Evolutionary conservation across 2,329 filamentous ascomycete genomes (phyloP), one percentile per base, ranked within the genome.

Genomic region (Cytospora chrysosperma): DNA sequence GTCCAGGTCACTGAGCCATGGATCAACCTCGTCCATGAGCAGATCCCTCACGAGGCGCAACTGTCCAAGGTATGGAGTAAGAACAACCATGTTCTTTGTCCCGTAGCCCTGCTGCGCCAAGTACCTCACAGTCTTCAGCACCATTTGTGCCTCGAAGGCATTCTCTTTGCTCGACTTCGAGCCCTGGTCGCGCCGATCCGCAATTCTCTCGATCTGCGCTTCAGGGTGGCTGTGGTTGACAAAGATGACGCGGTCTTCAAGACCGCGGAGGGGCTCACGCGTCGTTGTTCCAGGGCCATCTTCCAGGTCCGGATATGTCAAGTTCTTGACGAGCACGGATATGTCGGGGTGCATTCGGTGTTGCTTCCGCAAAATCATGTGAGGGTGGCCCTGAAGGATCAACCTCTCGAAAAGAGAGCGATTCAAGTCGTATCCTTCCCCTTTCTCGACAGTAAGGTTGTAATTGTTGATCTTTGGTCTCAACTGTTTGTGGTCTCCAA

Each of bases 61-160:
- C 67, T 92, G 89, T 0, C 88, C 89, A 0, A 92, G 77, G 68
- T 93, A 93, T 0, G 90, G 90, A 0, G 88, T 91, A 1, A 93
- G 72, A 0, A 93, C 77, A 0, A 91, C 89, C 13, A 92, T 77
- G 2, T 89, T 76, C 4, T 85, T 78, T 0, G 86, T 86, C 4
- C 81, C 79, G 69, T 92, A 93, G 0, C 88, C 88, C 67, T 93
- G 89, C 65, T 91, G 90, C 0, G 78, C 85, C 0, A 93, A 75
- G 67, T 91, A 92, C 7, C 80, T 82, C 1, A 93, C 84, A 56
- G 81, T 82, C 66, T 82, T 85, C 24, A 92, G 71, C 0, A 89
- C 81, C 81, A 93, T 88, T 0, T 85, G 72, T 0, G 80, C 89
- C 69, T 93, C 90, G 55, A 86, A 89, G 0, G 52, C 21, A 66